Evolutionary conservation across 2,329 filamentous ascomycete species (phyloP).

Genomic region (Talaromyces islandicus): DNA sequence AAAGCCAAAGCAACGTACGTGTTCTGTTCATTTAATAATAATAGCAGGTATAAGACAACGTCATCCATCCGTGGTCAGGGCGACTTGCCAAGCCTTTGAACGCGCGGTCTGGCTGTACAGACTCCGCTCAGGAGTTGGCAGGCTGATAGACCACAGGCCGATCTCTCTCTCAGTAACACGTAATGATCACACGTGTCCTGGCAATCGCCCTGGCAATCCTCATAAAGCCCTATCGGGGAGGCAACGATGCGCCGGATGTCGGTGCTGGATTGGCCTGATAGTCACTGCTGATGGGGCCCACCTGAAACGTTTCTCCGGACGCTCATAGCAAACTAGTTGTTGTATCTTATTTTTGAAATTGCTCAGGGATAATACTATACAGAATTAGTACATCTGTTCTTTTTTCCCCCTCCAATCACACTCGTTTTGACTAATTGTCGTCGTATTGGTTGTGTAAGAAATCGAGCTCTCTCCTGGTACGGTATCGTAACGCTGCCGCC

Average conservation of each 20-base stretch:
- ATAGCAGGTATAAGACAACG: background rate
- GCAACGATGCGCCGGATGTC: background rate
- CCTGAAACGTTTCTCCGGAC: background rate
- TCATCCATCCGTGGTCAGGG: background rate
- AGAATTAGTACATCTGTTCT: background rate
- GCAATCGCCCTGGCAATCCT: background rate
- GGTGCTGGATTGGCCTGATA: background rate
- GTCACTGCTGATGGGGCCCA: background rate
- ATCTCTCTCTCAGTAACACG: background rate
- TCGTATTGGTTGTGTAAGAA: conserved; percentile 2
- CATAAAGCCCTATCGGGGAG: background rate
- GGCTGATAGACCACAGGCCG: background rate
- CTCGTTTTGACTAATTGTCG: background rate
- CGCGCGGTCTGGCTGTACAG: background rate
- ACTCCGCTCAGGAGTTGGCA: background rate
- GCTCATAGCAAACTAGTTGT: background rate
- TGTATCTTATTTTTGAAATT: background rate
- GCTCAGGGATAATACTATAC: background rate
- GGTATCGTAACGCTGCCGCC: background rate
- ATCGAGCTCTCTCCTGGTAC: background rate
- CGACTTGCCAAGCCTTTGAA: background rate
- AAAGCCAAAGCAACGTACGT: background rate
- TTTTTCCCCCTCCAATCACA: background rate
- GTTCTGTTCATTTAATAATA: background rate
- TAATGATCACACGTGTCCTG: background rate